Evolutionary conservation across 2,329 filamentous ascomycete genomes (phyloP).

Genomic region (Aspergillus sp.): DNA sequence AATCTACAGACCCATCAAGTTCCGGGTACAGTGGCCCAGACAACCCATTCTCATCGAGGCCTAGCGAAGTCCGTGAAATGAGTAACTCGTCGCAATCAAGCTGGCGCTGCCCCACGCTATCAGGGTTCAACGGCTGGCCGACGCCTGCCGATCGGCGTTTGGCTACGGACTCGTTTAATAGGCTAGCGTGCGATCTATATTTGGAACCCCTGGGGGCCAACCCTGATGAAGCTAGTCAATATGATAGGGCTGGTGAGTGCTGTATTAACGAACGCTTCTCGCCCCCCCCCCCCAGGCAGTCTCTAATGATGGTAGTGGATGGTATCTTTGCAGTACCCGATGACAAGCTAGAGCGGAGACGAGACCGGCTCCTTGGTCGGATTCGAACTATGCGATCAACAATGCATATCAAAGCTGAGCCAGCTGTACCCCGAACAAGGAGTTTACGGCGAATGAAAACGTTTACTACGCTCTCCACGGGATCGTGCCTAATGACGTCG

Average conservation of each 20-base stretch:
- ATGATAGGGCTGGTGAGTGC: slow-evolving; percentile 4
- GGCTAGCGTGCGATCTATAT: slow-evolving; percentile 24
- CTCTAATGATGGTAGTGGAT: slow-evolving; percentile 1
- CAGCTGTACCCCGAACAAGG: slow-evolving; percentile 15
- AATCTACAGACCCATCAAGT: slow-evolving; percentile 14
- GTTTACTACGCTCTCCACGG: slow-evolving; percentile 32
- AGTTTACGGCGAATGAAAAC: slow-evolving; percentile 42
- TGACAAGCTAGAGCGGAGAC: slow-evolving; percentile 13
- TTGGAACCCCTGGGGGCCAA: slow-evolving; percentile 21
- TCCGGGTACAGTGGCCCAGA: slow-evolving; percentile 16
- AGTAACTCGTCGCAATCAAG: slow-evolving; percentile 22
- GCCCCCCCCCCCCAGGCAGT: not conserved
- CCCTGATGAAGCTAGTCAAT: not conserved
- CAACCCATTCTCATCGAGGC: not conserved
- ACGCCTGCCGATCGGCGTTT: slow-evolving; percentile 24
- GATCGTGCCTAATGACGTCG: slow-evolving; percentile 30
- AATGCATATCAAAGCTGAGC: slow-evolving; percentile 24
- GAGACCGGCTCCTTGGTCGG: slow-evolving; percentile 26
- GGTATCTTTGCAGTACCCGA: not conserved
- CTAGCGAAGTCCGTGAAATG: slow-evolving; percentile 11
- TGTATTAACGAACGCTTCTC: not conserved
- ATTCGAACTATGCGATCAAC: slow-evolving; percentile 39
- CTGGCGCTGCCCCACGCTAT: slow-evolving; percentile 22
- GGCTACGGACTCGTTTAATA: slow-evolving; percentile 33
- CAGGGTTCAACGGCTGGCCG: slow-evolving; percentile 22